Base-by-base conservation (phyloP, 2,329 filamentous ascomycete genomes). In the Arthrobotrys iridis region DNA sequence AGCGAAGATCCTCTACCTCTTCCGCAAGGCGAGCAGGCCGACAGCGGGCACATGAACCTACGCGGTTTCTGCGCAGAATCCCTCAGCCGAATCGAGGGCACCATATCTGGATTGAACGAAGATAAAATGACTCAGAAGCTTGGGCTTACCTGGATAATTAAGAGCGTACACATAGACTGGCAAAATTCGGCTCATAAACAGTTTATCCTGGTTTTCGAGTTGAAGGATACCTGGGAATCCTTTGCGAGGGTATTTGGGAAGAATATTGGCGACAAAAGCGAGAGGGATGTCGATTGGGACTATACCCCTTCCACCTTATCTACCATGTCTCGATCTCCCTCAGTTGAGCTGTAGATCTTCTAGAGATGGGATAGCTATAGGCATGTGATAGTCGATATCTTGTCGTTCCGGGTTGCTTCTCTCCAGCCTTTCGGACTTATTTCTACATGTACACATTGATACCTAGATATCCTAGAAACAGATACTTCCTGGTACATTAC, bases 131-230 rank as follows among this genome's bases (percentile, higher is more conserved):
- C 52, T 18, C 30, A 43, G 6, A 18, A 13, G 2, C 26, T 43
- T 22, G 26, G 30, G 11, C 46, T 13, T 35, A 22, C 28, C 1
- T 74, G 62, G 60, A 35, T 74, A 20, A 52, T 67, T 7, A 30
- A 46, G 11, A 67, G 62, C 4, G 46, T 74, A 10, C 50, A 67
- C 26, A 50, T 57, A 8, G 70, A 74, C 15, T 45, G 45, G 28
- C 11, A 24, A 1, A 22, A 3, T n/a, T 10, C 4, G 6, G 18
- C 50, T 1, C 1, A 35, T 4, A 30, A 13, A 3, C 13, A 62
- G 20, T 72, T 72, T 35, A 15, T 28, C 4, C 28, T 65, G 15
- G 58, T 72, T 35, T 65, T 64, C 41, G 59, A 24, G 3, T 13
- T 72, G 5, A 43, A 8, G 15, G 37, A 65, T 52, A 26, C 28